Evolutionary conservation across 306 rosid species (phyloP).

Genomic region (Begonia loranthoides): DNA sequence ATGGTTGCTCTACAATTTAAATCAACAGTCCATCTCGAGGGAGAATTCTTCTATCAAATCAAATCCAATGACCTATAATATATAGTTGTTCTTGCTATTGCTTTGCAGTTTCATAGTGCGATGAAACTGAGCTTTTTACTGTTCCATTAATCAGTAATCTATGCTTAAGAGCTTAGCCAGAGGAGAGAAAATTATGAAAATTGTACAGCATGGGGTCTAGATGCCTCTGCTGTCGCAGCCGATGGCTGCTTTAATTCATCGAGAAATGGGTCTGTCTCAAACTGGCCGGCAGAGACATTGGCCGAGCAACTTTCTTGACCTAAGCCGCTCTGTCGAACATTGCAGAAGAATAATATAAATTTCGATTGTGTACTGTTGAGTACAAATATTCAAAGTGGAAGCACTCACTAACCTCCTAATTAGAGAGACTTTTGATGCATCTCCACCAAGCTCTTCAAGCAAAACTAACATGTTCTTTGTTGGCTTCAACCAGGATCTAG

Average conservation of each 20-base stretch:
- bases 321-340: slow-evolving; percentile 22
- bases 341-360: slow-evolving; percentile 12
- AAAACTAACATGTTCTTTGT: slow-evolving; percentile 54
- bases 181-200: too few relatives aligned
- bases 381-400: slow-evolving; percentile 22
- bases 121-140: too few relatives aligned
- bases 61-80: too few relatives aligned
- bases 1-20: too few relatives aligned
- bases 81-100: too few relatives aligned
- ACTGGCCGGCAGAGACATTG: slow-evolving; percentile 11
- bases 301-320: slow-evolving; percentile 25
- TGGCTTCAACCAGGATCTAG: slow-evolving; percentile 93
- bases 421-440: slow-evolving; percentile 56
- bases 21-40: too few relatives aligned
- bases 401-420: slow-evolving; percentile 32
- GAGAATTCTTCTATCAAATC: too few relatives aligned
- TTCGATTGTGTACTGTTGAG: slow-evolving; percentile 23
- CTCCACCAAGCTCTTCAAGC: slow-evolving; percentile 94
- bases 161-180: too few relatives aligned
- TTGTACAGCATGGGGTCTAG: not conserved
- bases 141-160: too few relatives aligned
- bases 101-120: too few relatives aligned
- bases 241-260: slow-evolving; percentile 20
- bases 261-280: slow-evolving; percentile 31
- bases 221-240: slow-evolving; percentile 17